phyloP scores from a whole-genome alignment of 2,329 filamentous ascomycete genomes.

The Fusarium austroafricanum region DNA sequence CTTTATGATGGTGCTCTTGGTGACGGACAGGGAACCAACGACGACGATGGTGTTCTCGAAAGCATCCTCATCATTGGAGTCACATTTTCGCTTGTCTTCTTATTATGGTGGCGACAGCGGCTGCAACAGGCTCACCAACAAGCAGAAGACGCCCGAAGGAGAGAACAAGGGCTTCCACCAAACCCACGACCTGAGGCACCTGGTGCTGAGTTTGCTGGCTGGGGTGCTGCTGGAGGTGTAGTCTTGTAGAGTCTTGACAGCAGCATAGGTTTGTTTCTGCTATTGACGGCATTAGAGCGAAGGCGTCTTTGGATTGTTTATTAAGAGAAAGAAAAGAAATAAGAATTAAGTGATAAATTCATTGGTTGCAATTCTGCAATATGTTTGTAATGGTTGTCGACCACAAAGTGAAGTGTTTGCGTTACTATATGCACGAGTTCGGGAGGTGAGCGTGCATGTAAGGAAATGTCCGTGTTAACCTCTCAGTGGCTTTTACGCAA shows the following conservation, averaged over 20 bases:
- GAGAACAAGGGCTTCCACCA: conserved; percentile 49
- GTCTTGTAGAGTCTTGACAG: conserved; percentile 45
- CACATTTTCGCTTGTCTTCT: conserved; percentile 76
- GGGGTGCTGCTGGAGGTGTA: conserved; percentile 54
- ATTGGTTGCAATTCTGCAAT: not conserved
- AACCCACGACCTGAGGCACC: conserved; percentile 41
- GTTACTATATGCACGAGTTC: not conserved
- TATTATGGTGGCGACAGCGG: conserved; percentile 85
- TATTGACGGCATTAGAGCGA: conserved; percentile 45
- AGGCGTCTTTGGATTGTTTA: conserved; percentile 46
- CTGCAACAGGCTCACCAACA: conserved; percentile 68
- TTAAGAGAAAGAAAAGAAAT: conserved; percentile 4
- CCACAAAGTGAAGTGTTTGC: not conserved
- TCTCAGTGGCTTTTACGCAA: conserved; percentile 19
- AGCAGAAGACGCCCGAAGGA: conserved; percentile 49
- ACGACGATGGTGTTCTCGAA: conserved; percentile 81
- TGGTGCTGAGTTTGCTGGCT: conserved; percentile 49
- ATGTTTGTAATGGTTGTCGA: not conserved
- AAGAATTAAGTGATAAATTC: not conserved
- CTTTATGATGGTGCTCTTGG: conserved; percentile 67
- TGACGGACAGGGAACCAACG: conserved; percentile 72
- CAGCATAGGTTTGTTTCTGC: conserved; percentile 36
- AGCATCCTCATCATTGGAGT: conserved; percentile 85
- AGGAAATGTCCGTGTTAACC: not conserved
- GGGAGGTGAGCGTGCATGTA: not conserved